Percentiles rank a stretch among this genome's conserved stretches.
These are phyloP conservation scores for Neurospora tetrasperma DNA, from an alignment of 495 filamentous ascomycete species.

Conservation along the genomic window DNA sequence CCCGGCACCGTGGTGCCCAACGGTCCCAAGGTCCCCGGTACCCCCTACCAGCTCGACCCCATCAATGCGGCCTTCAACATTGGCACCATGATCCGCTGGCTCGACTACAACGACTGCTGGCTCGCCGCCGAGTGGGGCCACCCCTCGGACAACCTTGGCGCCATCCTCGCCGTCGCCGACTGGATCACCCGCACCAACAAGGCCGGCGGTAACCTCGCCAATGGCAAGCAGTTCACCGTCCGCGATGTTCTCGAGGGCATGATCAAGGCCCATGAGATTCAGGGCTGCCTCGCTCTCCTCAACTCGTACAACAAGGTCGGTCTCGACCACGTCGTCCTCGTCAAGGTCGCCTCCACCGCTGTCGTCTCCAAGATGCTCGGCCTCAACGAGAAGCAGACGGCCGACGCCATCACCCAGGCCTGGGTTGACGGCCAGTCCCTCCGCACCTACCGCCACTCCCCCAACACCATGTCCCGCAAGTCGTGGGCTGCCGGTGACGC, in stretches of 20 bases:
- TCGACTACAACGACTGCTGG: slow-evolving; percentile 99
- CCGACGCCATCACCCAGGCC: slow-evolving; percentile 90
- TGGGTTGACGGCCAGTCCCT: slow-evolving; percentile 95
- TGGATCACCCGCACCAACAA: slow-evolving; percentile 96
- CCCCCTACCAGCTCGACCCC: slow-evolving; percentile 87
- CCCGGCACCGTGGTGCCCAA: slow-evolving; percentile 87
- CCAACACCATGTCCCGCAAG: slow-evolving; percentile 99
- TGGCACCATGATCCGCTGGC: slow-evolving; percentile 94
- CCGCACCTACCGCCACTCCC: slow-evolving; percentile 91
- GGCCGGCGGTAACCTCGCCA: slow-evolving; percentile 74
- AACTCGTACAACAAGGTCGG: slow-evolving; percentile 99
- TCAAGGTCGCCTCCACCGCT: slow-evolving; percentile 93
- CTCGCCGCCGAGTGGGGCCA: slow-evolving; percentile 98
- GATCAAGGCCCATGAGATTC: slow-evolving; percentile 99
- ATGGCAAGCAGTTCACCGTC: slow-evolving; percentile 76
- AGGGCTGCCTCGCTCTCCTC: slow-evolving; percentile 90
- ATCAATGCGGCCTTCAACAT: slow-evolving; percentile 98
- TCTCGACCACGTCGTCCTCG: slow-evolving; percentile 91
- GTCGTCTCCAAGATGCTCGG: slow-evolving; percentile 93
- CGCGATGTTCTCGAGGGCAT: slow-evolving; percentile 91
- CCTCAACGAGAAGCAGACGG: slow-evolving; percentile 77
- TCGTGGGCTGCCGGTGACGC: slow-evolving; percentile 98
- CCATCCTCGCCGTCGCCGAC: slow-evolving; percentile 91
- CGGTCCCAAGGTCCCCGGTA: slow-evolving; percentile 84
- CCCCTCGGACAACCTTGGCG: slow-evolving; percentile 92